Percentiles rank a stretch among this genome's conserved stretches.
These are phyloP conservation scores for Cajanus cajan DNA, from an alignment of 306 rosid species.

Conservation along the genomic window DNA sequence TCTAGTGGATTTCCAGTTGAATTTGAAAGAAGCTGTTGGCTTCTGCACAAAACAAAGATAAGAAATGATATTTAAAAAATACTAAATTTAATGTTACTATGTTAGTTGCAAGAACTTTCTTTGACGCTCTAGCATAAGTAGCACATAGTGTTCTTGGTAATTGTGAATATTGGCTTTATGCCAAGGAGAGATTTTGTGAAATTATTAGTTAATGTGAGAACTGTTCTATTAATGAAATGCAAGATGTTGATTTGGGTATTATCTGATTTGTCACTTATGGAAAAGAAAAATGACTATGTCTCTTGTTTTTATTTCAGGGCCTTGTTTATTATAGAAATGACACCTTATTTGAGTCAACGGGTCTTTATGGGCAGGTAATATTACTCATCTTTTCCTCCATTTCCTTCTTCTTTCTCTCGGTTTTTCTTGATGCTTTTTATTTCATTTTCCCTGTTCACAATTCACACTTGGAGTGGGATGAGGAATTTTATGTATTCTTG, in stretches of 20 bases:
- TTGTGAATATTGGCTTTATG: neutral
- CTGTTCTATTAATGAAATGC: neutral
- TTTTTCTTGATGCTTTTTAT: neutral
- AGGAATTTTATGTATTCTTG: neutral
- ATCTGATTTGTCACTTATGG: conserved; percentile 10
- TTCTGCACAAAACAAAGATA: neutral
- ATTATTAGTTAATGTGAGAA: neutral
- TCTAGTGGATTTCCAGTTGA: neutral
- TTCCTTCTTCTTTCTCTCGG: neutral
- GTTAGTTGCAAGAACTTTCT: neutral
- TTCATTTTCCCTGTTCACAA: neutral
- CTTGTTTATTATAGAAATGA: conserved; percentile 76
- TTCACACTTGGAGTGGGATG: neutral
- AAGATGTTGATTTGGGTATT: conserved; percentile 4
- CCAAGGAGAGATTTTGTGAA: neutral
- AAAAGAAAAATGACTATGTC: conserved; percentile 12
- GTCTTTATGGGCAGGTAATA: conserved; percentile 64
- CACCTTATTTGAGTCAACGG: conserved; percentile 85
- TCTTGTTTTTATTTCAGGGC: conserved; percentile 59
- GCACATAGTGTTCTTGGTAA: neutral
- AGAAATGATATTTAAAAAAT: neutral
- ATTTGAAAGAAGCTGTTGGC: neutral
- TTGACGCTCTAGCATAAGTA: conserved; percentile 17
- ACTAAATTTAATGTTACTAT: neutral
- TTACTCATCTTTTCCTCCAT: neutral